Percentiles rank a stretch among this genome's conserved stretches.
Conservation (phyloP, 805 yeast species). For the Pichia paraexigua region DNA sequence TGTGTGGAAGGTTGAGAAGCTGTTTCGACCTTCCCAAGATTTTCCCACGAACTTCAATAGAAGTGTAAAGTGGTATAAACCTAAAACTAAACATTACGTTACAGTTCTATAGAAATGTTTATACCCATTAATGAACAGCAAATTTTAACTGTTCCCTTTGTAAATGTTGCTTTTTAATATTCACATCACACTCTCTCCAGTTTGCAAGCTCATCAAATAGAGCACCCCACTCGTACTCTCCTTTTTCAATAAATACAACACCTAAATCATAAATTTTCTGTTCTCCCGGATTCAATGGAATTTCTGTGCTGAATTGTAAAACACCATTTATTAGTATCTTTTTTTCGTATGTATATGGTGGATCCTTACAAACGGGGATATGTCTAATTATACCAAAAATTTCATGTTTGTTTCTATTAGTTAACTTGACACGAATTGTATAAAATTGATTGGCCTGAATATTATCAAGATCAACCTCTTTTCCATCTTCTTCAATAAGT, state of each 20-base stretch:
- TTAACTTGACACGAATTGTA: slow-evolving; percentile 40
- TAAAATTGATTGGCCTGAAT: slow-evolving; percentile 43
- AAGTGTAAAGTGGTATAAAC: not conserved
- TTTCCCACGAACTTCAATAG: not conserved
- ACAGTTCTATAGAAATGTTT: too few relatives aligned
- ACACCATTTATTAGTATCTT: slow-evolving; percentile 66
- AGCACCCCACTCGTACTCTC: slow-evolving; percentile 77
- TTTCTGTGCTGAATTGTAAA: slow-evolving; percentile 46
- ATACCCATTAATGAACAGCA: slow-evolving; percentile 10
- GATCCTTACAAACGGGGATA: slow-evolving; percentile 36
- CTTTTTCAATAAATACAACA: slow-evolving; percentile 61
- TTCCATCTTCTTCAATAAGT: slow-evolving; percentile 15
- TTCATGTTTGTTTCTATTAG: slow-evolving; percentile 36
- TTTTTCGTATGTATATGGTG: slow-evolving; percentile 36
- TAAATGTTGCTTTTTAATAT: slow-evolving; percentile 28
- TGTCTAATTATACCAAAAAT: slow-evolving; percentile 55
- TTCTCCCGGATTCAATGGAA: slow-evolving; percentile 36
- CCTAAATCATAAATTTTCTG: slow-evolving; percentile 40
- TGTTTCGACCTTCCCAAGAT: too few relatives aligned
- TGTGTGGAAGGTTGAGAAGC: too few relatives aligned
- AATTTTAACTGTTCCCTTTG: slow-evolving; percentile 32
- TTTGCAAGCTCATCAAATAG: slow-evolving; percentile 40
- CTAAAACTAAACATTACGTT: too few relatives aligned
- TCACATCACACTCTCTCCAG: slow-evolving; percentile 16
- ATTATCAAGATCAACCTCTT: slow-evolving; percentile 14